phyloP scores from a whole-genome alignment of 2,329 filamentous ascomycete genomes.

The Macroventuria anomochaeta region DNA sequence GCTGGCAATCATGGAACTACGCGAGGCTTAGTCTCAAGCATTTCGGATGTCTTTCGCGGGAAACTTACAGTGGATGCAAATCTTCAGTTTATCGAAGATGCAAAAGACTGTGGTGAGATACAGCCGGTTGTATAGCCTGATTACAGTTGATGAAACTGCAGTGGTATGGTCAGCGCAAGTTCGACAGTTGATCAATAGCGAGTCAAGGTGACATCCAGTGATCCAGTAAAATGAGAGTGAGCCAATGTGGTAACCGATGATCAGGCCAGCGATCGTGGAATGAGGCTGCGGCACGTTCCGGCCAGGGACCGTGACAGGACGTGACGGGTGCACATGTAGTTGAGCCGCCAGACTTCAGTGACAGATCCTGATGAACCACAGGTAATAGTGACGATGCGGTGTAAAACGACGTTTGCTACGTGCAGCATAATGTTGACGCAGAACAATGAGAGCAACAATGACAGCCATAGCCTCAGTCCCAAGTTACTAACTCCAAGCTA shows the following conservation, averaged over 20 bases:
- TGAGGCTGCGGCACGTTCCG: constrained; percentile 13
- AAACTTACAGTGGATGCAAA: constrained; percentile 32
- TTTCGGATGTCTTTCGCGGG: background rate
- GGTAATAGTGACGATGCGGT: constrained; percentile 5
- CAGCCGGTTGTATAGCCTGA: constrained; percentile 26
- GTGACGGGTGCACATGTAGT: constrained; percentile 8
- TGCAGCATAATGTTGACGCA: constrained; percentile 7
- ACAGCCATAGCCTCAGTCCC: background rate
- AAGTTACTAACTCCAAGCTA: background rate
- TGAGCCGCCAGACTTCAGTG: constrained; percentile 7
- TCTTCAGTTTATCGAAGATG: constrained; percentile 28
- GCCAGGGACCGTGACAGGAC: constrained; percentile 1
- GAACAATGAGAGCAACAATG: constrained; percentile 2
- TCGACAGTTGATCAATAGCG: constrained; percentile 1
- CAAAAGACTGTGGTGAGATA: constrained; percentile 21
- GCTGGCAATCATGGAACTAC: constrained; percentile 47
- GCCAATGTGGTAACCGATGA: background rate
- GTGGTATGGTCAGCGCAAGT: constrained; percentile 20
- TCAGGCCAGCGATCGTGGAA: constrained; percentile 2
- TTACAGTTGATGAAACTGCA: constrained; percentile 17
- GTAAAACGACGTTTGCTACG: constrained; percentile 4
- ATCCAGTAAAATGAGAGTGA: constrained; percentile 7
- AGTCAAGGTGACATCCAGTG: constrained; percentile 1
- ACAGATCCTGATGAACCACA: background rate
- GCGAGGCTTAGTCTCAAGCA: constrained; percentile 34